Conservation (phyloP, 768 basidiomycete species). For the Mycena metata region DNA sequence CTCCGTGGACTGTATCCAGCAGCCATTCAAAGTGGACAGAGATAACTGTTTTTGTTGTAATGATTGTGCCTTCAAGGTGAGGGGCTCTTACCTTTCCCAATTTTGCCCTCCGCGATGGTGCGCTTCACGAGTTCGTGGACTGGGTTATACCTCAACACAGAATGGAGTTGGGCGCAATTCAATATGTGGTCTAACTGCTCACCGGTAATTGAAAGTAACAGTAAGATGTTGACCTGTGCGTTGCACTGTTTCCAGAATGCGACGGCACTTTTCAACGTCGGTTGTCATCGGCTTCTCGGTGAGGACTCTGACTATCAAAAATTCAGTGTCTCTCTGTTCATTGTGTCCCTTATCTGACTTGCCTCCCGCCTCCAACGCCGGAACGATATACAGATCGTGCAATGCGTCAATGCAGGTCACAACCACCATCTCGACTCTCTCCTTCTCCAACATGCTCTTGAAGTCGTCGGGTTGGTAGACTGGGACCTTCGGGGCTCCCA, state of each 20-base stretch:
- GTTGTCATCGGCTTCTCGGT: slow-evolving; percentile 72
- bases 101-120: slow-evolving; percentile 59
- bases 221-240: slow-evolving; percentile 57
- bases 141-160: slow-evolving; percentile 55
- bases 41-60: slow-evolving; percentile 47
- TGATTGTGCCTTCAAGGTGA: not conserved
- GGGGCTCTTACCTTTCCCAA: slow-evolving; percentile 52
- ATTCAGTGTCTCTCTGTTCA: not conserved
- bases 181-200: slow-evolving; percentile 7
- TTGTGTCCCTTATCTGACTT: slow-evolving; percentile 26
- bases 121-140: slow-evolving; percentile 65
- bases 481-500: slow-evolving; percentile 54
- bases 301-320: slow-evolving; percentile 56
- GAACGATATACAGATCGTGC: slow-evolving; percentile 63
- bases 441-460: slow-evolving; percentile 59
- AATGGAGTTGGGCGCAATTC: slow-evolving; percentile 8
- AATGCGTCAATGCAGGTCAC: slow-evolving; percentile 64
- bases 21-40: slow-evolving; percentile 69
- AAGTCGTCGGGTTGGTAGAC: slow-evolving; percentile 58
- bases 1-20: slow-evolving; percentile 65
- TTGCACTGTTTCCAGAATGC: slow-evolving; percentile 60
- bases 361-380: slow-evolving; percentile 58
- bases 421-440: slow-evolving; percentile 61
- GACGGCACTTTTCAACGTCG: slow-evolving; percentile 60
- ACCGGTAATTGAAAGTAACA: slow-evolving; percentile 60